Conservation (phyloP, 352 stramenopile genomes). For the Phytophthora hibernalis region DNA sequence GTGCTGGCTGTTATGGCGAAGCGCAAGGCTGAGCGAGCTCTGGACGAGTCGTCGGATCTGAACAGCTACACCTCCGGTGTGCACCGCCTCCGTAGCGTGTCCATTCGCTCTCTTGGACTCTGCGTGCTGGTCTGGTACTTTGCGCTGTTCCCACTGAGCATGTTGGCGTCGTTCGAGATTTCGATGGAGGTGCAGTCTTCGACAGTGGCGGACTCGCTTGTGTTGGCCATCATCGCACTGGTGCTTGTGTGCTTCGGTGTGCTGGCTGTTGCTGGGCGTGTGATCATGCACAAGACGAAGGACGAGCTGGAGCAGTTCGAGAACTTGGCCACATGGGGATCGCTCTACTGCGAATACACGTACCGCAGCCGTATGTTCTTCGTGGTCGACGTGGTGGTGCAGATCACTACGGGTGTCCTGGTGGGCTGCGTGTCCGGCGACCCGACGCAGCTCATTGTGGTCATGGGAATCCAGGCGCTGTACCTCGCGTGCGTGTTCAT, state of each 20-base stretch:
- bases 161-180: conserved; percentile 73
- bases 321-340: conserved; percentile 65
- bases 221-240: conserved; percentile 54
- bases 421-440: conserved; percentile 65
- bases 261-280: conserved; percentile 55
- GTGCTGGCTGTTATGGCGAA: conserved; percentile 60
- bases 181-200: conserved; percentile 64
- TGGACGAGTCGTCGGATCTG: conserved; percentile 47
- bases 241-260: conserved; percentile 55
- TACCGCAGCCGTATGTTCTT: conserved; percentile 77
- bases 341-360: conserved; percentile 67
- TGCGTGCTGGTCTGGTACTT: conserved; percentile 74
- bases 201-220: conserved; percentile 32
- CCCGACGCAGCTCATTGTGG: conserved; percentile 59
- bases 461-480: conserved; percentile 61
- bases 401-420: conserved; percentile 63
- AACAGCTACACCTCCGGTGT: conserved; percentile 49
- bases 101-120: conserved; percentile 66
- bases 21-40: conserved; percentile 52
- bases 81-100: conserved; percentile 62
- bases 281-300: conserved; percentile 64
- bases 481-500: conserved; percentile 60
- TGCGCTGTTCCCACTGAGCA: conserved; percentile 63
- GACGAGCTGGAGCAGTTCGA: conserved; percentile 64
- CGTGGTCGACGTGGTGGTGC: conserved; percentile 56